These are phyloP conservation scores for Globisporangium spiculum DNA, from an alignment of 352 stramenopile genomes.

Conservation along the genomic window DNA sequence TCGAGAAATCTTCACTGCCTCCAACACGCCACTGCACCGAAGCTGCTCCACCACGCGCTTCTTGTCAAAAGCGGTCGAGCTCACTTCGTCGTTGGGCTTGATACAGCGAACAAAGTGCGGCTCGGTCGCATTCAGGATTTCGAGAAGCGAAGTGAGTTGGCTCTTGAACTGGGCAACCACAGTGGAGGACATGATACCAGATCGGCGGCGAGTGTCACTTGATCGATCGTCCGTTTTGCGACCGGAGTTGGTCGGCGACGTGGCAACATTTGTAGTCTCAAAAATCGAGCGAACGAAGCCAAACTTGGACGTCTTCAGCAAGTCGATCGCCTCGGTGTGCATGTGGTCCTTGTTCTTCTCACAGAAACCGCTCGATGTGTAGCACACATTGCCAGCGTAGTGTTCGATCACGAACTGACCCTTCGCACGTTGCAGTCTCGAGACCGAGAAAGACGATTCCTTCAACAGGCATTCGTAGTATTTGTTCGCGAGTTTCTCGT, in stretches of 20 bases:
- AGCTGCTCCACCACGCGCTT: constrained; percentile 80
- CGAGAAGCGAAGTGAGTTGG: constrained; percentile 91
- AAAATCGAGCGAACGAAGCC: constrained; percentile 76
- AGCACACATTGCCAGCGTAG: constrained; percentile 84
- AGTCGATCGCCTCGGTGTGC: constrained; percentile 72
- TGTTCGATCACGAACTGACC: constrained; percentile 85
- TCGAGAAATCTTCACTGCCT: constrained; percentile 88
- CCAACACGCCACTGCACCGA: constrained; percentile 82
- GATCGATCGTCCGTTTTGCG: constrained; percentile 22
- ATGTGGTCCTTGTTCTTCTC: constrained; percentile 91
- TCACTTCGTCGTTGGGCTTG: constrained; percentile 82
- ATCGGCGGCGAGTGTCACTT: constrained; percentile 47
- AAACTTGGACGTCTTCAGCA: constrained; percentile 64
- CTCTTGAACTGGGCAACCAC: constrained; percentile 92
- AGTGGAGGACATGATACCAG: constrained; percentile 80
- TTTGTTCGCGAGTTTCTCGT: constrained; percentile 83
- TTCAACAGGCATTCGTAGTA: constrained; percentile 68
- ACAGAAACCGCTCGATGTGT: constrained; percentile 77
- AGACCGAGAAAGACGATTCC: constrained; percentile 65
- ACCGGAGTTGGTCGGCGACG: constrained; percentile 11
- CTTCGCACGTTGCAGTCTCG: constrained; percentile 75
- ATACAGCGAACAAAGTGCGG: constrained; percentile 92
- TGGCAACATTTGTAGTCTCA: constrained; percentile 31
- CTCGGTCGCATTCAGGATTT: constrained; percentile 93
- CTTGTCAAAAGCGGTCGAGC: constrained; percentile 56